These are phyloP conservation scores for Claviceps sp. DNA, from an alignment of 2,329 filamentous ascomycete species.

Conservation along the genomic window DNA sequence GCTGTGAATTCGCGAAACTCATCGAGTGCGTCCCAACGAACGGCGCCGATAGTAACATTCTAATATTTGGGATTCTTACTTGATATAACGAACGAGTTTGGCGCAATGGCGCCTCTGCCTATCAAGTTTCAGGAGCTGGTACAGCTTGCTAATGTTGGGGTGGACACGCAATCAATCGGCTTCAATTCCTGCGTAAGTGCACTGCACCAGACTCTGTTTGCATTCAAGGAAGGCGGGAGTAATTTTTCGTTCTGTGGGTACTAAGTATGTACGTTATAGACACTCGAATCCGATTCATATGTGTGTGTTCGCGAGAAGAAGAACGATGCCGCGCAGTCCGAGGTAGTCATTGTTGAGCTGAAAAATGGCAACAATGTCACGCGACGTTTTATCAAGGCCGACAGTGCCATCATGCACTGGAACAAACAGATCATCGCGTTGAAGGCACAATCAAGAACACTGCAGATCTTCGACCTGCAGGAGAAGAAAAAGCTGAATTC, in stretches of 20 bases:
- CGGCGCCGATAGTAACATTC: background rate
- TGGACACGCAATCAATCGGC: constrained; percentile 45
- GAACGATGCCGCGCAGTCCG: constrained; percentile 67
- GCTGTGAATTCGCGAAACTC: constrained; percentile 11
- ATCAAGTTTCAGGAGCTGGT: constrained; percentile 91
- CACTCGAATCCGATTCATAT: constrained; percentile 92
- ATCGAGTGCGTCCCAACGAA: constrained; percentile 9
- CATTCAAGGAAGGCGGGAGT: background rate
- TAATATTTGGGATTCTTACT: constrained; percentile 9
- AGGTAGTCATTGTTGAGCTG: constrained; percentile 95
- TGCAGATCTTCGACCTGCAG: constrained; percentile 94
- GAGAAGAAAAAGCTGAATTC: constrained; percentile 95
- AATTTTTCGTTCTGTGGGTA: background rate
- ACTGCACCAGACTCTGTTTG: background rate
- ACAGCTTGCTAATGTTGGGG: constrained; percentile 42
- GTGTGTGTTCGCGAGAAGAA: constrained; percentile 95
- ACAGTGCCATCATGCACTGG: constrained; percentile 99
- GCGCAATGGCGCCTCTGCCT: constrained; percentile 56
- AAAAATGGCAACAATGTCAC: constrained; percentile 96
- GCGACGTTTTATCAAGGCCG: constrained; percentile 90
- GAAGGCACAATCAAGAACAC: constrained; percentile 82
- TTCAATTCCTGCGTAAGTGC: constrained; percentile 61
- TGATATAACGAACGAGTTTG: constrained; percentile 14
- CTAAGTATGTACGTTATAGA: constrained; percentile 37
- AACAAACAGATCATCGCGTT: constrained; percentile 89